These are phyloP conservation scores for Sphaerulina musiva DNA, from an alignment of 2,329 filamentous ascomycete species.

Conservation along the genomic window DNA sequence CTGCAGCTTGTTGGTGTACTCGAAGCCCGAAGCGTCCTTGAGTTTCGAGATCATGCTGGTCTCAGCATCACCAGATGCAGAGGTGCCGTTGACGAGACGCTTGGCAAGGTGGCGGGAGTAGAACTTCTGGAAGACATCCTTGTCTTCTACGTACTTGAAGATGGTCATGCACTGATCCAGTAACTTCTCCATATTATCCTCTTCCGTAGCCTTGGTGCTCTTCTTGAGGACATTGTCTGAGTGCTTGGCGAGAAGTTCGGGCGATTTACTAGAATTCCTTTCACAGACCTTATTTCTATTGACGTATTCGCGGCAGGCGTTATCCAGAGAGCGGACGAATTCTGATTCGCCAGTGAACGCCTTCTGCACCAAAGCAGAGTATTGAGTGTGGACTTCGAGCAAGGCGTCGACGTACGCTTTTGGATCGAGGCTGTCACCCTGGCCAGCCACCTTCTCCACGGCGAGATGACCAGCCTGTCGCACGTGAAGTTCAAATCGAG, in stretches of 20 bases:
- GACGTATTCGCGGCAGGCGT: conserved; percentile 95
- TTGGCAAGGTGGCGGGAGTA: conserved; percentile 96
- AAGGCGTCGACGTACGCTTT: conserved; percentile 95
- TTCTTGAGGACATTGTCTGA: conserved; percentile 89
- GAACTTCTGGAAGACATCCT: conserved; percentile 99
- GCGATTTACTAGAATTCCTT: conserved; percentile 84
- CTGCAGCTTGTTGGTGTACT: conserved; percentile 98
- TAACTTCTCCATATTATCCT: conserved; percentile 84
- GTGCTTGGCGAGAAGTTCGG: conserved; percentile 91
- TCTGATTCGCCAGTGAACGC: conserved; percentile 95
- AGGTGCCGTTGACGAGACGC: conserved; percentile 88
- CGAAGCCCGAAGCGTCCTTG: conserved; percentile 96
- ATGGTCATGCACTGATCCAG: conserved; percentile 95
- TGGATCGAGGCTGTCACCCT: conserved; percentile 84
- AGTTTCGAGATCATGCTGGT: conserved; percentile 99
- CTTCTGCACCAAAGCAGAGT: conserved; percentile 81
- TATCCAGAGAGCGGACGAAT: conserved; percentile 91
- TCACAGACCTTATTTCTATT: conserved; percentile 97
- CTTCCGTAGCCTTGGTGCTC: conserved; percentile 85
- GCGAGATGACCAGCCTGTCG: conserved; percentile 80
- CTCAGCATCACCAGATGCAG: conserved; percentile 93
- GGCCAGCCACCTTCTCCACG: conserved; percentile 81
- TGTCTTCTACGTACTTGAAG: conserved; percentile 99
- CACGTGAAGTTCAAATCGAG: conserved; percentile 86
- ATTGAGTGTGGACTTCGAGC: conserved; percentile 88